Conservation (phyloP, 495 filamentous ascomycete species). For the Chaetomium cochliodes region DNA sequence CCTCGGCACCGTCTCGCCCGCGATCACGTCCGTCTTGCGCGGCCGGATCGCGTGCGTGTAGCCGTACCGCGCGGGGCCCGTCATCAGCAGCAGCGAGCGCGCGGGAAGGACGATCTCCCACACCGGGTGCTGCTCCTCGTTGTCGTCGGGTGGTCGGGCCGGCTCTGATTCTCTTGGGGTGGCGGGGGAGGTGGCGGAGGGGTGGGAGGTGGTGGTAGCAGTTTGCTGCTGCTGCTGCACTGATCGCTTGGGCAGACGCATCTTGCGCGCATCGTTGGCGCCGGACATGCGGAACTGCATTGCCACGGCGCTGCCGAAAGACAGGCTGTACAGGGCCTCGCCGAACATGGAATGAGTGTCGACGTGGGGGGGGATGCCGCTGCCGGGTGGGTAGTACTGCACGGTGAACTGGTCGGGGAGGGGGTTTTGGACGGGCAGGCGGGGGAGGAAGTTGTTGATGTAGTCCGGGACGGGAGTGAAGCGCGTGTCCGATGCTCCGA, state of each 20-base stretch:
- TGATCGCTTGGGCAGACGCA: conserved; percentile 36
- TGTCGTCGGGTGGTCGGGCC: background rate
- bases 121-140: conserved; percentile 20
- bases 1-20: conserved; percentile 25
- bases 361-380: conserved; percentile 39
- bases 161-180: background rate
- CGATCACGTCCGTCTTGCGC: conserved; percentile 34
- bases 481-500: conserved; percentile 29
- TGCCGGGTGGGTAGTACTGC: conserved; percentile 39
- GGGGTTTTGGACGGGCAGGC: conserved; percentile 29
- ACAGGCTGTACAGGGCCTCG: conserved; percentile 36
- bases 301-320: conserved; percentile 32
- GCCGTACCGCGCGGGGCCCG: conserved; percentile 33
- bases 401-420: conserved; percentile 38
- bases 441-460: conserved; percentile 28
- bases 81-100: conserved; percentile 35
- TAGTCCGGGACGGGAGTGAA: conserved; percentile 32
- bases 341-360: conserved; percentile 39
- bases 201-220: too few species aligned
- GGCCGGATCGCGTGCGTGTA: conserved; percentile 35
- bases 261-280: conserved; percentile 36
- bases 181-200: too few species aligned
- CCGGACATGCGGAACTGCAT: conserved; percentile 34
- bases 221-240: background rate
- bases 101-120: conserved; percentile 34